Evolutionary conservation across 2,329 filamentous ascomycete species (phyloP).

Genomic region (Penicillium olsonii): DNA sequence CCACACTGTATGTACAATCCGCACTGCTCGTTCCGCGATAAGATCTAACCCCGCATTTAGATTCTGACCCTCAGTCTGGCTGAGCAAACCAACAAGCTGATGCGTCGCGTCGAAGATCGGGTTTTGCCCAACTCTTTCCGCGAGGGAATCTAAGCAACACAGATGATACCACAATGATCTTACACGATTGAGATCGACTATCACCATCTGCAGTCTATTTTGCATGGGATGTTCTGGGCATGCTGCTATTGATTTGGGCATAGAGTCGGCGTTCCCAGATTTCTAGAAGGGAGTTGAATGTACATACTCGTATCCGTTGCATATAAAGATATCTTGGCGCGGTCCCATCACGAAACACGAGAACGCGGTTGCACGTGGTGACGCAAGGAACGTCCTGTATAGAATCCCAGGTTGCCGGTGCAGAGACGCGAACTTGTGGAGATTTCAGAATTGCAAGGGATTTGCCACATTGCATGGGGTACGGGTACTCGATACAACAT

Average conservation of each 20-base stretch:
- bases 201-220: conserved; percentile 1
- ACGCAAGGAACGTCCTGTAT: background rate
- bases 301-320: conserved; percentile 2
- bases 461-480: conserved; percentile 7
- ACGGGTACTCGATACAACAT: background rate
- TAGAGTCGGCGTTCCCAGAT: conserved; percentile 7
- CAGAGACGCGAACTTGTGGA: conserved; percentile 7
- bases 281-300: background rate
- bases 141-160: conserved; percentile 45
- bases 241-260: background rate
- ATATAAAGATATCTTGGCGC: background rate
- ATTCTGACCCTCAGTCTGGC: conserved; percentile 90
- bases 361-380: conserved; percentile 9
- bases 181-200: background rate
- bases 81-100: conserved; percentile 94
- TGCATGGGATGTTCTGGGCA: background rate
- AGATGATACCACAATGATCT: background rate
- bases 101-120: conserved; percentile 73
- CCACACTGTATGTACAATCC: conserved; percentile 65
- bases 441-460: conserved; percentile 7
- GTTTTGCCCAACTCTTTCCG: conserved; percentile 52
- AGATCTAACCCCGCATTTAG: conserved; percentile 39
- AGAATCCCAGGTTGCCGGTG: conserved; percentile 6
- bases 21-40: background rate
- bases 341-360: conserved; percentile 1